Evolutionary conservation across 2,329 filamentous ascomycete genomes (phyloP).

Genomic region (Drechslera avenae): DNA sequence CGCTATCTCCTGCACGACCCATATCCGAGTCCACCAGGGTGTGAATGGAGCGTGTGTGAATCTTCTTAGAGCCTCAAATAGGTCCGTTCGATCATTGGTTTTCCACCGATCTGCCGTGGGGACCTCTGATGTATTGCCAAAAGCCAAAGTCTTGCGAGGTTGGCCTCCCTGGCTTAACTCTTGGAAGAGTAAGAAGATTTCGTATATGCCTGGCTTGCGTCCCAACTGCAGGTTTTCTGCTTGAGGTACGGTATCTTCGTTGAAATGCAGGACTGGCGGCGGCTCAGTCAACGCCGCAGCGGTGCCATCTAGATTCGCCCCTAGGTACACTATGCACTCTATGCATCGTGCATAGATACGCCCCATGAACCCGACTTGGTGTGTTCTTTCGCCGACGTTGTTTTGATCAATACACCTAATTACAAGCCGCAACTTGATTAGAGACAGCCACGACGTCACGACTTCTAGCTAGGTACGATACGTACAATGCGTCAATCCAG

Average conservation of each 20-base stretch:
- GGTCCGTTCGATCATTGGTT: too few relatives aligned
- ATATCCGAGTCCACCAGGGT: constrained; percentile 24
- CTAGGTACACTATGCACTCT: constrained; percentile 20
- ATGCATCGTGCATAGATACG: constrained; percentile 18
- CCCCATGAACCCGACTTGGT: constrained; percentile 26
- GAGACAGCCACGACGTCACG: neutral
- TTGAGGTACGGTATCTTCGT: neutral
- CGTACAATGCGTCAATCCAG: constrained; percentile 26
- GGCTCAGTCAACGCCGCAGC: neutral
- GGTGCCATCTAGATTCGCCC: constrained; percentile 1
- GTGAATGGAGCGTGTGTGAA: constrained; percentile 22
- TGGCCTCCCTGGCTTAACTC: neutral
- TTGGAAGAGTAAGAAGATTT: neutral
- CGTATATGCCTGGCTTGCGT: too few relatives aligned
- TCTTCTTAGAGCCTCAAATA: constrained; percentile 15
- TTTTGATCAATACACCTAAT: constrained; percentile 24
- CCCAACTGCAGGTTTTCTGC: too few relatives aligned
- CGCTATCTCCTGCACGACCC: constrained; percentile 23
- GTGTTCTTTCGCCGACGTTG: constrained; percentile 14
- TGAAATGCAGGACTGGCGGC: neutral
- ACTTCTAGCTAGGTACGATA: neutral
- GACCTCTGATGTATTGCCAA: too few relatives aligned
- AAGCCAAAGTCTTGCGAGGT: neutral
- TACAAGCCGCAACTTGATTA: neutral
- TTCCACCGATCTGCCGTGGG: too few relatives aligned